Evolutionary conservation across 78 protist species (phyloP), one percentile per base, ranked within the genome.

Genomic region (Dictyostelium capitatum): DNA sequence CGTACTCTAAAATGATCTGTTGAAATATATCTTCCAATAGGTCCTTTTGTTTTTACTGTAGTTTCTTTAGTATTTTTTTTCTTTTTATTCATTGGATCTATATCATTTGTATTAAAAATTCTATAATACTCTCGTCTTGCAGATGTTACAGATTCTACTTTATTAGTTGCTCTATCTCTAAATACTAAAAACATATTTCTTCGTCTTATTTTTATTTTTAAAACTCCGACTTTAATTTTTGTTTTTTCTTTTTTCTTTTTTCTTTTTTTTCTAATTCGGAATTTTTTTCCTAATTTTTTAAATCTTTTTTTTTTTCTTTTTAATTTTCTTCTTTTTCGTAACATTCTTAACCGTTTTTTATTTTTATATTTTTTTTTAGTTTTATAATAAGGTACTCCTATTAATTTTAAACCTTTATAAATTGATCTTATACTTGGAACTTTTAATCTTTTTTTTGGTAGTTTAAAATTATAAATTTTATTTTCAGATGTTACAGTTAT

Each of bases 111-210:
- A 67, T 32, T 14, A 67, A 6, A 67, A 10, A 32, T 32, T 67
- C 51, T 8, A 65, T 65, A 65, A 30, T 65, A 65, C 28, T 30
- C 74, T 30, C 15, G 17, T 65, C 46, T 65, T 65, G 74, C 37
- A 2, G 74, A 14, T 10, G 25, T 19, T 30, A 30, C 20, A 7
- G 50, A 1, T 0, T 65, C 46, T 11, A 65, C 74, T 14, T 30
- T 10, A 4, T 65, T 65, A 6, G 74, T 65, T 65, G 19, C 28
- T 65, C 20, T 12, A 65, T 65, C 15, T 65, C 25, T n/a, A 30
- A 30, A 65, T 65, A 30, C 74, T 65, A 65, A 14, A 65, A 65
- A 65, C 74, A 65, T 65, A 65, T 65, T 65, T 65, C 74, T 65
- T 28, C 46, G 20, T 14, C 30, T 9, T 30, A 23, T 3, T 30